Base-by-base conservation (phyloP, 768 basidiomycete species). In the Lyophyllum atratum region DNA sequence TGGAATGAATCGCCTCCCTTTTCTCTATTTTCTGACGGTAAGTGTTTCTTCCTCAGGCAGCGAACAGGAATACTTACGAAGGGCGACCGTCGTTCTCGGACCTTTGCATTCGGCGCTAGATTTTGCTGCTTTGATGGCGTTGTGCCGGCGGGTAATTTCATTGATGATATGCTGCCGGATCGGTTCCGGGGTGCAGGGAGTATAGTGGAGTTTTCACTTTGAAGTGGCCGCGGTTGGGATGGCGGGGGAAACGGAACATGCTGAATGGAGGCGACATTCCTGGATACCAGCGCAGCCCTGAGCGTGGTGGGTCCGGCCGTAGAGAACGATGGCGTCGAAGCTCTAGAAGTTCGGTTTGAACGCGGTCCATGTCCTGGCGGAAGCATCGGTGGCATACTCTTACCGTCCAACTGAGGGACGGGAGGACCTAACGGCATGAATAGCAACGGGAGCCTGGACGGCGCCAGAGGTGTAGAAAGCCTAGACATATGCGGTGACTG, bases 1-100 rank as follows among this genome's bases (percentile, higher is more conserved):
- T 9, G 80, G 77, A 28, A 82, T 81, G 54, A 80, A 82, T 12
- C 80, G 71, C 54, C 78, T 72, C 59, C 79, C 78, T 62, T 77
- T 74, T 59, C 71, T 74, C 76, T 79, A 40, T 19, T 5, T n/a
- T 39, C 33, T 31, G 28, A 8, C 37, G 26, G 7, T 51, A 9
- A 21, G 22, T 17, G 26, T n/a, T 24, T 4, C 22, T 4, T n/a
- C 11, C 34, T 33, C 22, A 50, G 31, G 40, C 22, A 37, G 15
- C 43, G 31, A 24, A 49, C 14, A 8, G 22, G 24, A 49, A 21
- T n/a, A 63, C 68, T 57, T 52, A 72, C 69, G 24, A 60, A 56
- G 26, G 67, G 70, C 28, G 70, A 70, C 10, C 65, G 62, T 39
- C 71, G 53, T 22, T 66, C 68, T 52, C 68, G 60, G 22, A 55